Percentiles rank a stretch among this genome's conserved stretches.
Evolutionary conservation across 1,139 yeast species (phyloP).

Genomic region (Pichia kudriavzevii): DNA sequence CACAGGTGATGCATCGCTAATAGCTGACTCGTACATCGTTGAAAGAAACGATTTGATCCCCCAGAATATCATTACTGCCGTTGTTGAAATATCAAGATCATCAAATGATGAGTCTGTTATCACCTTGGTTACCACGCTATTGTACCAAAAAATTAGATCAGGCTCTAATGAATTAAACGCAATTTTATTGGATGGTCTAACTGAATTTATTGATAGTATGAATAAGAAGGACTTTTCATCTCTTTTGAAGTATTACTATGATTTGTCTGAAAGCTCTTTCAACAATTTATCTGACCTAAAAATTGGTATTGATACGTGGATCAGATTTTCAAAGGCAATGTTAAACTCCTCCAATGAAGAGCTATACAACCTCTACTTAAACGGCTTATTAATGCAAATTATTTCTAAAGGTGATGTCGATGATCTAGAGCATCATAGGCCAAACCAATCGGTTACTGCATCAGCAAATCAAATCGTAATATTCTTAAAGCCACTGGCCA

Average conservation of each 20-base stretch:
- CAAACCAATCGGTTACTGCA: constrained; percentile 69
- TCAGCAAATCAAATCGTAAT: constrained; percentile 70
- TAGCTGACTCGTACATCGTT: constrained; percentile 15
- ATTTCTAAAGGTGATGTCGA: constrained; percentile 79
- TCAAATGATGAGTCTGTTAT: constrained; percentile 71
- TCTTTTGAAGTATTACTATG: constrained; percentile 37
- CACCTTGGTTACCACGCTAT: constrained; percentile 73
- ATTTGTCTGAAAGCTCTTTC: constrained; percentile 29
- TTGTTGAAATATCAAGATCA: constrained; percentile 60
- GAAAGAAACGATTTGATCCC: constrained; percentile 29
- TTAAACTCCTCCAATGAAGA: constrained; percentile 33
- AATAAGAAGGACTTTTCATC: constrained; percentile 55
- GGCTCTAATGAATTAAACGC: constrained; percentile 26
- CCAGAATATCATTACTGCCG: constrained; percentile 62
- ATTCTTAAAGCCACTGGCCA: constrained; percentile 68
- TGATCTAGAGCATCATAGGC: constrained; percentile 70
- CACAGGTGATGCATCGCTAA: constrained; percentile 14
- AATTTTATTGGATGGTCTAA: constrained; percentile 46
- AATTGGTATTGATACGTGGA: constrained; percentile 42
- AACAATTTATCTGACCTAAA: constrained; percentile 30
- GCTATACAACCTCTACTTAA: constrained; percentile 51
- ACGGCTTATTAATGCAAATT: constrained; percentile 59
- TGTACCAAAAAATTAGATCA: constrained; percentile 67
- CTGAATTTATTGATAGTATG: constrained; percentile 50
- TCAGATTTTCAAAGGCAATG: constrained; percentile 41